Conservation (phyloP, 2,329 filamentous ascomycete genomes). For the Orbilia brochopaga region DNA sequence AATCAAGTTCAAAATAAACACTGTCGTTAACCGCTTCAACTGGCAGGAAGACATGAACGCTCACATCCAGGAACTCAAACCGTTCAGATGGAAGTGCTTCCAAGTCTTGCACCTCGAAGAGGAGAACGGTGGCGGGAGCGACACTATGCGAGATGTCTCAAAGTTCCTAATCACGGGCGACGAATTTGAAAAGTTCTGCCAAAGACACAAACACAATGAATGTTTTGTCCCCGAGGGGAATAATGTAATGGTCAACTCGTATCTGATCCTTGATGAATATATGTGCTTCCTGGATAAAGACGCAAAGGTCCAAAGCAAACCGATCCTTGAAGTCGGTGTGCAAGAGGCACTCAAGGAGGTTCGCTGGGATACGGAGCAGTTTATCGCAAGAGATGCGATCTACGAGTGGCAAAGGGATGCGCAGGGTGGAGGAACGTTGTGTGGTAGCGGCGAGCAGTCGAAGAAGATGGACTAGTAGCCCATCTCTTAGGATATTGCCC, state of each 20-base stretch:
- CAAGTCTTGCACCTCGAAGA: slow-evolving; percentile 64
- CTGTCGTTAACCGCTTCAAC: slow-evolving; percentile 63
- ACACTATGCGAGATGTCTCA: slow-evolving; percentile 59
- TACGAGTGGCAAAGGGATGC: slow-evolving; percentile 61
- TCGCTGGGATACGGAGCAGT: slow-evolving; percentile 61
- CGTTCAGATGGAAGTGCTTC: slow-evolving; percentile 62
- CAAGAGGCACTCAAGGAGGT: slow-evolving; percentile 60
- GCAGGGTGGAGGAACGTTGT: neutral
- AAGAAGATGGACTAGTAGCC: neutral
- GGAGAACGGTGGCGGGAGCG: slow-evolving; percentile 63
- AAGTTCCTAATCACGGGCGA: slow-evolving; percentile 61
- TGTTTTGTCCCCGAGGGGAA: slow-evolving; percentile 63
- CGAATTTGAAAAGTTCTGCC: slow-evolving; percentile 62
- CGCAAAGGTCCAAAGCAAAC: slow-evolving; percentile 18
- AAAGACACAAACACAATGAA: slow-evolving; percentile 58
- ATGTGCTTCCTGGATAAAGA: slow-evolving; percentile 32
- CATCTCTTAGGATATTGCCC: neutral
- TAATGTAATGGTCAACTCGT: slow-evolving; percentile 62
- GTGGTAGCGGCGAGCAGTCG: neutral
- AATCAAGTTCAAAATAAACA: slow-evolving; percentile 67
- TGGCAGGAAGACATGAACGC: slow-evolving; percentile 62
- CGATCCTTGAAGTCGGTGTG: slow-evolving; percentile 17
- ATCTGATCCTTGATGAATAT: slow-evolving; percentile 59
- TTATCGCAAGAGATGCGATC: slow-evolving; percentile 61
- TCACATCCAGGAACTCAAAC: slow-evolving; percentile 55